These are phyloP conservation scores for Paramarasmius palmivorus DNA, from an alignment of 1,284 basidiomycete genomes.

Conservation along the genomic window DNA sequence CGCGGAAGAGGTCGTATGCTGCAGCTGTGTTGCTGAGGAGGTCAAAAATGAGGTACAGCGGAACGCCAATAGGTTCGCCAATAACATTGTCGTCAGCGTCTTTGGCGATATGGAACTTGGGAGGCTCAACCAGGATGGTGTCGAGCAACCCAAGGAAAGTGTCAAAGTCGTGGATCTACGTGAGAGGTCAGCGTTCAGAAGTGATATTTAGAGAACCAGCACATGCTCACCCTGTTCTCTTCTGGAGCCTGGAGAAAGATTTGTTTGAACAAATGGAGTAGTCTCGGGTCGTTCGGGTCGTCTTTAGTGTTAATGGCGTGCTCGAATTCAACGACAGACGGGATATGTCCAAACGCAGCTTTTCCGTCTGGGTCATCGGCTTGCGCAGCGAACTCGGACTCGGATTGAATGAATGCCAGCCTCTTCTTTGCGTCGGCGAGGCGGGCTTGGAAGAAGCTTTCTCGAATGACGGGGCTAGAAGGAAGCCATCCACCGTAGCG, in stretches of 20 bases:
- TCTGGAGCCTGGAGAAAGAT: slow-evolving; percentile 17
- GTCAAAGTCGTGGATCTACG: slow-evolving; percentile 14
- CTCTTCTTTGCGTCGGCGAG: too few relatives aligned
- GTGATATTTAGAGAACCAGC: too few relatives aligned
- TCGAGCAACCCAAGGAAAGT: slow-evolving; percentile 16
- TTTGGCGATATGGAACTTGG: slow-evolving; percentile 14
- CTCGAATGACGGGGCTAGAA: too few relatives aligned
- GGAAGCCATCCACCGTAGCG: too few relatives aligned
- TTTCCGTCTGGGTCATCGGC: too few relatives aligned
- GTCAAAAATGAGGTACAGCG: slow-evolving; percentile 45
- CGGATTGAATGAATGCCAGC: too few relatives aligned
- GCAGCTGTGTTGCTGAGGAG: slow-evolving; percentile 50
- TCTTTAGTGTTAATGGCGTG: slow-evolving; percentile 10
- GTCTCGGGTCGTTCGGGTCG: not conserved
- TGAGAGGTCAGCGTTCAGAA: not conserved
- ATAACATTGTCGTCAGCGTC: slow-evolving; percentile 15
- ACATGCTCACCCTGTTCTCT: slow-evolving; percentile 6
- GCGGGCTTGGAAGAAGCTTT: too few relatives aligned
- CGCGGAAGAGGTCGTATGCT: slow-evolving; percentile 31
- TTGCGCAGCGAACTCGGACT: too few relatives aligned
- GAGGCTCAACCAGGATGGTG: slow-evolving; percentile 13
- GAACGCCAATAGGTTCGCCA: slow-evolving; percentile 37
- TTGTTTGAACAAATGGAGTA: slow-evolving; percentile 12
- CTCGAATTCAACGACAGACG: slow-evolving; percentile 13
- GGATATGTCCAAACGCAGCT: too few relatives aligned